Evolutionary conservation across 2,329 filamentous ascomycete species (phyloP).

Genomic region (Microsporum canis): DNA sequence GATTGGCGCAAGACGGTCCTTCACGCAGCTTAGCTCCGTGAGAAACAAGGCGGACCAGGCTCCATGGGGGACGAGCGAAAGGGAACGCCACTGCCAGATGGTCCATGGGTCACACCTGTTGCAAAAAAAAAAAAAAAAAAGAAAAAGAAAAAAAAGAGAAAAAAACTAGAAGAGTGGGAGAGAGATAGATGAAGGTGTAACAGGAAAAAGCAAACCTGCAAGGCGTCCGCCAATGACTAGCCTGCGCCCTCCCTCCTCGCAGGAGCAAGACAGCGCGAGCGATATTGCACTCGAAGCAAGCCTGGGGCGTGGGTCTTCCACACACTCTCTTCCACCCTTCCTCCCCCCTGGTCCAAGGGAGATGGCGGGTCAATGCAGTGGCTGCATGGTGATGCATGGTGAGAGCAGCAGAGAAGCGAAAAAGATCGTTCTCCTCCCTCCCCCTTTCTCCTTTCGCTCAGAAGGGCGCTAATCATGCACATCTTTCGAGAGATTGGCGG

Average conservation of each 20-base stretch:
- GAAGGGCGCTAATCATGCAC: slow-evolving; percentile 6
- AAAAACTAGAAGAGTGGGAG: background rate
- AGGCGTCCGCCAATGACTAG: background rate
- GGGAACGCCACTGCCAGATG: slow-evolving; percentile 5
- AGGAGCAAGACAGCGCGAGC: background rate
- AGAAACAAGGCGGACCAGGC: slow-evolving; percentile 5
- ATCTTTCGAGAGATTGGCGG: background rate
- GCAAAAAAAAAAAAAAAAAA: slow-evolving; percentile 5
- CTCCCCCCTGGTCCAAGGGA: background rate
- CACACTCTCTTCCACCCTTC: background rate
- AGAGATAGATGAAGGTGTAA: background rate
- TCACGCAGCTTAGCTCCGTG: slow-evolving; percentile 4
- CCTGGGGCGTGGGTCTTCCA: slow-evolving; percentile 3
- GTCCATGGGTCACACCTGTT: slow-evolving; percentile 3
- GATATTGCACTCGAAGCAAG: background rate
- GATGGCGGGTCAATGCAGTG: slow-evolving; percentile 5
- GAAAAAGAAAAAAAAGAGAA: background rate
- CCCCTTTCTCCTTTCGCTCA: slow-evolving; percentile 3
- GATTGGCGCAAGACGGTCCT: slow-evolving; percentile 2
- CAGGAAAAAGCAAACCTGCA: slow-evolving; percentile 1
- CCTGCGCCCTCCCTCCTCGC: background rate
- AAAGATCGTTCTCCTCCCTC: background rate
- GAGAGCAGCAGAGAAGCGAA: background rate
- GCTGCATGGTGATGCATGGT: background rate
- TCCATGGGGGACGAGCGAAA: slow-evolving; percentile 1